A percentile compares a stretch with the other conserved stretches of the same genome.
phyloP scores from a whole-genome alignment of 179 eudicot species.

The Camellia oleifera region DNA sequence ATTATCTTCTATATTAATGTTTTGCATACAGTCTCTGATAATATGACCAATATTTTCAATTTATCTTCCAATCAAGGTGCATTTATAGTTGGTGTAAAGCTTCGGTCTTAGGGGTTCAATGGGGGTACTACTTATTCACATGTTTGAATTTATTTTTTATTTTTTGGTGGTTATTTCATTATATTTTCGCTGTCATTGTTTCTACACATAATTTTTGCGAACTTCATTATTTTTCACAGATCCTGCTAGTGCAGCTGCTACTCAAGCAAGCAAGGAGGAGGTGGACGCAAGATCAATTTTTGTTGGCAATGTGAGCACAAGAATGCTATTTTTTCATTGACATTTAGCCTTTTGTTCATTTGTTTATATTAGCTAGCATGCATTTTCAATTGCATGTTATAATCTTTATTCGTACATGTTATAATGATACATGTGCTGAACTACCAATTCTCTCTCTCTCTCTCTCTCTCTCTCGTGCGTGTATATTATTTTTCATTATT shows the following conservation, averaged over 20 bases:
- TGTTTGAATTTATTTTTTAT: too few species aligned
- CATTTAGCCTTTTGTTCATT: background rate
- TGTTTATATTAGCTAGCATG: background rate
- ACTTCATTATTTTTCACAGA: conserved; percentile 36
- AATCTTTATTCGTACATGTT: too few species aligned
- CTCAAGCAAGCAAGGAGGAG: conserved; percentile 78
- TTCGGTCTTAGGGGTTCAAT: background rate
- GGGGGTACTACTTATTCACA: background rate
- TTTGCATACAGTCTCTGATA: background rate
- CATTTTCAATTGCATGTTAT: background rate
- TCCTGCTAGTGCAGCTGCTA: conserved; percentile 59
- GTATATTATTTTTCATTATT: background rate
- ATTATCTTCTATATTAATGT: background rate
- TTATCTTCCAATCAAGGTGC: background rate
- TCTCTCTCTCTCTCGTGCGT: too few species aligned
- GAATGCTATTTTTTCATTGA: background rate
- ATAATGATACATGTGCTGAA: too few species aligned
- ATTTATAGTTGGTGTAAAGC: background rate
- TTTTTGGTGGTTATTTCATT: too few species aligned
- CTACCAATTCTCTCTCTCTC: too few species aligned
- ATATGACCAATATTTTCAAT: background rate
- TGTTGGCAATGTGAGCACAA: conserved; percentile 80
- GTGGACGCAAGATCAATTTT: conserved; percentile 74
- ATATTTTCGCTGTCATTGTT: too few species aligned
- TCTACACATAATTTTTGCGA: background rate